Conservation (phyloP, 2,329 filamentous ascomycete genomes). For the Fusarium veterinarium region DNA sequence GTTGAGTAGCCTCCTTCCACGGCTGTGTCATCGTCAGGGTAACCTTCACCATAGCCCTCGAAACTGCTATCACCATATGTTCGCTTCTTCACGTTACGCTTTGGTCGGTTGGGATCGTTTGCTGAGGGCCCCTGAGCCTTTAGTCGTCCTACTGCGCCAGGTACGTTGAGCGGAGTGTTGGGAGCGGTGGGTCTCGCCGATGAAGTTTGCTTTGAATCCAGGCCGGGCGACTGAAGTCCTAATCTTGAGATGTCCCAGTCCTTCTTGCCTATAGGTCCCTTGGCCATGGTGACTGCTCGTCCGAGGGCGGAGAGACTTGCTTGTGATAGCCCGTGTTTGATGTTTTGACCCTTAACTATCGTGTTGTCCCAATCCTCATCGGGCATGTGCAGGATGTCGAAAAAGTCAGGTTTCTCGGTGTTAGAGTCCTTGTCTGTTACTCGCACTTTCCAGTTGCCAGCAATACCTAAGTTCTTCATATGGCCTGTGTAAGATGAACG, state of each 20-base stretch:
- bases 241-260: conserved; percentile 69
- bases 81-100: conserved; percentile 77
- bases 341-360: conserved; percentile 65
- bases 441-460: conserved; percentile 68
- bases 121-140: conserved; percentile 54
- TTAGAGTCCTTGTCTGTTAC: conserved; percentile 66
- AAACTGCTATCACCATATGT: conserved; percentile 80
- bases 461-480: conserved; percentile 71
- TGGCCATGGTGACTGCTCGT: conserved; percentile 67
- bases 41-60: conserved; percentile 80
- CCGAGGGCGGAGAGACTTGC: conserved; percentile 57
- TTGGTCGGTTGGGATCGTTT: conserved; percentile 67
- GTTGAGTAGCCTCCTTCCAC: conserved; percentile 74
- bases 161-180: conserved; percentile 60
- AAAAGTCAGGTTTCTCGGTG: conserved; percentile 58
- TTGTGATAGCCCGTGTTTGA: conserved; percentile 64
- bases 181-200: conserved; percentile 63
- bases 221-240: conserved; percentile 62
- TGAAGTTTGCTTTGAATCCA: conserved; percentile 54
- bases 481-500: conserved; percentile 77
- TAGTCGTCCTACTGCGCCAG: conserved; percentile 50
- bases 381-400: conserved; percentile 62
- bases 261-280: conserved; percentile 65
- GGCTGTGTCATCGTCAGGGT: conserved; percentile 72
- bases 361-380: conserved; percentile 68